A percentile compares a stretch with the other conserved stretches of the same genome.
These are phyloP conservation scores for Solanum etuberosum DNA, from an alignment of 257 asterid genomes.

Conservation along the genomic window DNA sequence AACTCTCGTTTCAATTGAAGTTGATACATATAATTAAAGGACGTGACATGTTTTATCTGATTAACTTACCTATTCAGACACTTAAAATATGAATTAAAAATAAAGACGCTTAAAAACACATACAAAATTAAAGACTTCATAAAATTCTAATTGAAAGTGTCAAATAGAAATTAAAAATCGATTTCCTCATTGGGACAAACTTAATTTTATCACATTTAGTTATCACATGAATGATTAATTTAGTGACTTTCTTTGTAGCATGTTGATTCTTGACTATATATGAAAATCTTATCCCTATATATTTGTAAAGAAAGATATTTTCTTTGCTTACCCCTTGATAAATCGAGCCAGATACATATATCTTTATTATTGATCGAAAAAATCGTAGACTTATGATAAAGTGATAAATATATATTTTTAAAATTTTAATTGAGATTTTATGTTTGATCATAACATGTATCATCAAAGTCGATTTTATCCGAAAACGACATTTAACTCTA, in stretches of 20 bases:
- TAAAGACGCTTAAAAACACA: neutral
- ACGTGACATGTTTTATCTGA: too few relatives aligned
- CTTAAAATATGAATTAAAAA: too few relatives aligned
- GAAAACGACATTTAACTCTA: neutral
- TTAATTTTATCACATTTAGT: neutral
- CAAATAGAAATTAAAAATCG: neutral
- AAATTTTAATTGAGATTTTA: neutral
- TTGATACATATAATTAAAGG: too few relatives aligned
- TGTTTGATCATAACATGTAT: neutral
- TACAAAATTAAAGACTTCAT: neutral
- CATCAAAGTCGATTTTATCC: neutral
- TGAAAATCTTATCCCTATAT: neutral
- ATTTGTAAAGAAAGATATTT: neutral
- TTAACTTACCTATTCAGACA: too few relatives aligned
- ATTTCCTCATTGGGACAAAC: neutral
- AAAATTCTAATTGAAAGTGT: neutral
- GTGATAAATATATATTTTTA: neutral
- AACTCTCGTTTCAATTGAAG: too few relatives aligned
- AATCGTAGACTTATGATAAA: rapidly evolving
- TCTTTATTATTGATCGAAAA: neutral
- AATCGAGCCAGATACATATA: neutral
- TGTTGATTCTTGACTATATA: neutral
- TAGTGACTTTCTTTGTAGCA: neutral
- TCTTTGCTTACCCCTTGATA: neutral
- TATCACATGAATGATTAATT: neutral